Base-by-base conservation (phyloP, 2,329 filamentous ascomycete species). In the Aspergillus intermedius region DNA sequence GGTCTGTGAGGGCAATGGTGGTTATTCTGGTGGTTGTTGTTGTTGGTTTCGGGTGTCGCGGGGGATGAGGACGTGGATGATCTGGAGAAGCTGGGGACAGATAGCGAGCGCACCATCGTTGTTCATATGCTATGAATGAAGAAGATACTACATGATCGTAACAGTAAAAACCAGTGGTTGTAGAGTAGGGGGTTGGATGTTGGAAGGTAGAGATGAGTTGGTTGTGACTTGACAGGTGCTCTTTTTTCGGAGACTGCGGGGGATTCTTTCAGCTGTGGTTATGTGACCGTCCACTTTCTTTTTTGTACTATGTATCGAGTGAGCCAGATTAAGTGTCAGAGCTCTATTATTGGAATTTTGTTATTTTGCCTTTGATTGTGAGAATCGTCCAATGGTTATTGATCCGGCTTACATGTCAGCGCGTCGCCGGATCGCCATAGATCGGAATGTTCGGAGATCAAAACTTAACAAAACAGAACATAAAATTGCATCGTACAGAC, bases 21-120 rank as follows among this genome's bases (percentile, higher is more conserved):
- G 7, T 42, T 44, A 34, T n/a, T 34, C n/a, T 9, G 45, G 52
- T 48, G 59, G 47, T 40, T 48, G 25, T 5, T 59, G 48, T 40
- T 48, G 49, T 63, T 56, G 44, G 34, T 42, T 23, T 49, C 45
- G 46, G 59, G 64, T 51, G 56, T 61, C 50, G 67, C 51, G 50
- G 62, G 48, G 49, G 63, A 55, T 47, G 54, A 48, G 9, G 60
- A 45, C 46, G 54, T 48, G 9, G 60, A 45, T 45, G 57, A 59
- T 61, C 54, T 61, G 49, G 62, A 61, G 52, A 70, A 67, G 56
- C 61, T 61, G 40, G 68, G 62, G 44, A 70, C 58, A 34, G 65
- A 58, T 53, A 69, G 59, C 50, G 64, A 68, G 50, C 66, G 65
- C 63, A 68, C 65, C 67, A 70, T 69, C 44, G 52, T 68, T 57